Evolutionary conservation across 169 alveolate genomes (phyloP).

Genomic region (Plasmodium malariae): DNA sequence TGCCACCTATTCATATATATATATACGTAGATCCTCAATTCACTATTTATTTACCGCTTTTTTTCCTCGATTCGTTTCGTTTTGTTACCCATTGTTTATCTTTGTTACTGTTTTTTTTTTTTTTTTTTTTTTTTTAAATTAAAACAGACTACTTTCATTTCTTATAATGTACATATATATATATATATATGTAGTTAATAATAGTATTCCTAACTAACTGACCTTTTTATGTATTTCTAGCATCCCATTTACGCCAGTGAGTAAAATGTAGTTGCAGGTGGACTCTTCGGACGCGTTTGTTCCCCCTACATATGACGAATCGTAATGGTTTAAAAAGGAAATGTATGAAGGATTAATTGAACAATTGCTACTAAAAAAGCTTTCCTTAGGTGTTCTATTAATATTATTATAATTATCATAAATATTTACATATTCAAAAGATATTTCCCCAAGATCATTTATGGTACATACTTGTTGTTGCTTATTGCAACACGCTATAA

Average conservation of each 20-base stretch:
- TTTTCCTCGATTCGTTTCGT: too few species aligned
- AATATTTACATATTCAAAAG: conserved; percentile 23
- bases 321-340: conserved; percentile 14
- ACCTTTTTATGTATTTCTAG: conserved; percentile 40
- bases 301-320: not conserved
- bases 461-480: conserved; percentile 51
- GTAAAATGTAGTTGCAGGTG: conserved; percentile 15
- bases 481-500: conserved; percentile 22
- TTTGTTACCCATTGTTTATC: too few species aligned
- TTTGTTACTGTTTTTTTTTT: too few species aligned
- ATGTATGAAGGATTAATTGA: conserved; percentile 20
- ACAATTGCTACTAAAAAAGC: conserved; percentile 9
- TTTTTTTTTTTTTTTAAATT: too few species aligned
- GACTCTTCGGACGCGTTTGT: not conserved
- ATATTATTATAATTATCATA: not conserved
- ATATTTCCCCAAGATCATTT: conserved; percentile 8
- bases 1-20: too few species aligned
- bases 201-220: too few species aligned
- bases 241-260: conserved; percentile 18
- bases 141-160: too few species aligned
- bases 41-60: too few species aligned
- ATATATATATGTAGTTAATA: too few species aligned
- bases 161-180: too few species aligned
- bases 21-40: too few species aligned
- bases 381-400: conserved; percentile 1